Percentiles rank a stretch among this genome's conserved stretches.
These are phyloP conservation scores for Lippia alba DNA, from an alignment of 305 asterid species.

Conservation along the genomic window DNA sequence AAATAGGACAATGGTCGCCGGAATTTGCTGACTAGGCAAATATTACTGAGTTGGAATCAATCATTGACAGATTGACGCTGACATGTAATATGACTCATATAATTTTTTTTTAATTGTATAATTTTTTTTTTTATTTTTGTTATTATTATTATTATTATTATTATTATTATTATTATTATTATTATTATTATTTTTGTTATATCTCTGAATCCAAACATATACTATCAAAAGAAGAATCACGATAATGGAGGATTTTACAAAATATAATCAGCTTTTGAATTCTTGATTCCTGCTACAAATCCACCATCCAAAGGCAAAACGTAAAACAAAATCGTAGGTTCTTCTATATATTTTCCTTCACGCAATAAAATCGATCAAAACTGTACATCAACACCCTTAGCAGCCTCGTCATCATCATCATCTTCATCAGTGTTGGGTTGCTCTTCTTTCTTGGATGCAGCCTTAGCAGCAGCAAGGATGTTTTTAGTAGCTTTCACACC, in stretches of 20 bases:
- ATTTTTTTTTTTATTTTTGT: too few relatives aligned
- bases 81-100: too few relatives aligned
- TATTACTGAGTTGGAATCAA: too few relatives aligned
- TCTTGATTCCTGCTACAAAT: conserved; percentile 26
- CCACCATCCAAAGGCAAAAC: conserved; percentile 12
- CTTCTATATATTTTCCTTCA: not conserved
- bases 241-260: conserved; percentile 26
- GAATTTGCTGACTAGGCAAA: too few relatives aligned
- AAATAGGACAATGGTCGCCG: too few relatives aligned
- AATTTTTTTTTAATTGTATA: too few relatives aligned
- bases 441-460: conserved; percentile 32
- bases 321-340: not conserved
- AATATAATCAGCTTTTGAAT: conserved; percentile 24
- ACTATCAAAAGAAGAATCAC: not conserved
- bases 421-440: conserved; percentile 35
- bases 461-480: conserved; percentile 23
- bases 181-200: too few relatives aligned
- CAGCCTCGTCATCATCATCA: conserved; percentile 43
- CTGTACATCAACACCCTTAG: not conserved
- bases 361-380: not conserved
- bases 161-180: too few relatives aligned
- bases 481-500: too few relatives aligned
- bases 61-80: too few relatives aligned
- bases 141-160: too few relatives aligned
- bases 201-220: too few relatives aligned